A percentile compares a stretch with the other conserved stretches of the same genome.
phyloP scores from a whole-genome alignment of 2,329 filamentous ascomycete species.

The Microsporum ferrugineum region DNA sequence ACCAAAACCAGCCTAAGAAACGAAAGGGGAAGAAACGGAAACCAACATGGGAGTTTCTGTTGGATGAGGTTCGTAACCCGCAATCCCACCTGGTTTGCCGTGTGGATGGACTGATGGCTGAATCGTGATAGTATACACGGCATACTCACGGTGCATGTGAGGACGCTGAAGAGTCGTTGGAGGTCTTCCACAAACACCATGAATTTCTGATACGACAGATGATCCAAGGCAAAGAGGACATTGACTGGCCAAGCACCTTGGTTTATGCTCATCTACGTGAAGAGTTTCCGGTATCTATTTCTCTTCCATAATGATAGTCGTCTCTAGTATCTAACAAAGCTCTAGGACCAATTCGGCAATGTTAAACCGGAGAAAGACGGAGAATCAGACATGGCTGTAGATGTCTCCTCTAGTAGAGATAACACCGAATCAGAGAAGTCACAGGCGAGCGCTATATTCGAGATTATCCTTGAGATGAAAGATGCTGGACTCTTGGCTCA shows the following conservation, averaged over 20 bases:
- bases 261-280: constrained; percentile 35
- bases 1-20: constrained; percentile 40
- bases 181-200: constrained; percentile 36
- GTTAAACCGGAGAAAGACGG: constrained; percentile 10
- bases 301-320: background rate
- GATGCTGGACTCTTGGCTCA: constrained; percentile 32
- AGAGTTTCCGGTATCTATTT: constrained; percentile 29
- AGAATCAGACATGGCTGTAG: background rate
- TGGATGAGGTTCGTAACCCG: constrained; percentile 28
- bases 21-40: constrained; percentile 25
- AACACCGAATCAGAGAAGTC: constrained; percentile 18
- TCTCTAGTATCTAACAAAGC: background rate
- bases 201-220: constrained; percentile 38
- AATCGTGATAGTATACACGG: constrained; percentile 27
- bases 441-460: constrained; percentile 29
- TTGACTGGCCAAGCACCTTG: constrained; percentile 36
- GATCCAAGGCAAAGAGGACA: constrained; percentile 35
- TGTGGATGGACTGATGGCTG: background rate
- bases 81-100: background rate
- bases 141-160: constrained; percentile 34
- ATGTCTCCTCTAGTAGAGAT: background rate
- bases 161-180: constrained; percentile 36
- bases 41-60: constrained; percentile 29
- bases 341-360: background rate
- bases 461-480: constrained; percentile 29